Percentiles rank a stretch among this genome's conserved stretches.
Evolutionary conservation across 2,329 filamentous ascomycete genomes (phyloP).

Genomic region (Xylaria hypoxylon): DNA sequence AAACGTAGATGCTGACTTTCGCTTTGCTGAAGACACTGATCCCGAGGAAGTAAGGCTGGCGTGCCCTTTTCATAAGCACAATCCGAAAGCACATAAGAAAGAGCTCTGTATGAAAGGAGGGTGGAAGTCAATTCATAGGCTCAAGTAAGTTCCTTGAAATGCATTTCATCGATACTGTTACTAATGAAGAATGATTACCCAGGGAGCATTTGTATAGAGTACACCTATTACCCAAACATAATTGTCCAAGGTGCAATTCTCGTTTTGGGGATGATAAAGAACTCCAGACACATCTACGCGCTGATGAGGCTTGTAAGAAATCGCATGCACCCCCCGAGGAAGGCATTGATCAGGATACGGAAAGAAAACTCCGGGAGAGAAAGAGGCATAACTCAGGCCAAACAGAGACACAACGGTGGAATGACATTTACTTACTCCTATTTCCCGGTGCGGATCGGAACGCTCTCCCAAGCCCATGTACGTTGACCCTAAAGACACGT

Average conservation of each 20-base stretch:
- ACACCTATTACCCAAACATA: constrained; percentile 47
- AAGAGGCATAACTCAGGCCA: constrained; percentile 44
- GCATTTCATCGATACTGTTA: constrained; percentile 12
- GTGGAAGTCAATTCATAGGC: constrained; percentile 48
- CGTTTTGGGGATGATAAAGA: constrained; percentile 44
- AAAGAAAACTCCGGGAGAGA: constrained; percentile 46
- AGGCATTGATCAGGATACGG: constrained; percentile 48
- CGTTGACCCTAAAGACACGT: constrained; percentile 23
- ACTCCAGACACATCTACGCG: constrained; percentile 46
- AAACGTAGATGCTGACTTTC: constrained; percentile 21
- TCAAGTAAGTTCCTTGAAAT: constrained; percentile 45
- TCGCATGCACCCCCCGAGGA: constrained; percentile 40
- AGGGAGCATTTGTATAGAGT: constrained; percentile 50
- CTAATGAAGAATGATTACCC: constrained; percentile 14
- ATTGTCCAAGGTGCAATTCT: constrained; percentile 46
- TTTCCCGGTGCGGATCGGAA: constrained; percentile 47
- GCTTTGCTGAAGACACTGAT: constrained; percentile 43
- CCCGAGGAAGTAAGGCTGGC: constrained; percentile 48
- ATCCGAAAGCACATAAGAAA: constrained; percentile 47
- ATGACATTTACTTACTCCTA: constrained; percentile 49
- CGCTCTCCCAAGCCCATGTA: constrained; percentile 50
- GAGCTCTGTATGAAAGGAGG: constrained; percentile 42
- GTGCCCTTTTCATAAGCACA: constrained; percentile 54
- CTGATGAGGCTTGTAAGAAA: constrained; percentile 47
- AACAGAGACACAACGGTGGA: constrained; percentile 49